These are phyloP conservation scores for Polygonum maritimum DNA, from an alignment of 148 eudicot genomes.

Conservation along the genomic window DNA sequence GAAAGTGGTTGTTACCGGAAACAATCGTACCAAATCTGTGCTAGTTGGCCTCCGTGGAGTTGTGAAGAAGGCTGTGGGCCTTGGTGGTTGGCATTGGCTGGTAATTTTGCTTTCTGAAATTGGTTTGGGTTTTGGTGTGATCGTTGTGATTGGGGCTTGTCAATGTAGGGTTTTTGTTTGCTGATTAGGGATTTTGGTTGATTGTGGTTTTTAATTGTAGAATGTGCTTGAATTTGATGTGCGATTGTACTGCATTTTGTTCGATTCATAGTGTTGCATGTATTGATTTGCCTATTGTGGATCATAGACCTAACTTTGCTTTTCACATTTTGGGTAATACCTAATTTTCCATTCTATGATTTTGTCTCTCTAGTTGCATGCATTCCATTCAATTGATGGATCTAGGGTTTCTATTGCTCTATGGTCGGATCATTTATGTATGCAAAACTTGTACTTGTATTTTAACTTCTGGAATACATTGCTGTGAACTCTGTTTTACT, in stretches of 20 bases:
- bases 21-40: conserved; percentile 68
- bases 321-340: neutral
- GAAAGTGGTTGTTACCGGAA: conserved; percentile 68
- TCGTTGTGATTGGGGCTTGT: neutral
- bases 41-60: conserved; percentile 71
- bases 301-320: neutral
- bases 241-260: neutral
- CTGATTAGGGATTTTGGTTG: neutral
- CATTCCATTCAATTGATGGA: neutral
- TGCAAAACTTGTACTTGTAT: neutral
- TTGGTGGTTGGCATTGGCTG: conserved; percentile 93
- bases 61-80: conserved; percentile 74
- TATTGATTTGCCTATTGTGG: neutral
- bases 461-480: neutral
- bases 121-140: neutral
- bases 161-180: neutral
- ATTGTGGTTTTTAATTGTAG: neutral
- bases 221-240: conserved; percentile 2
- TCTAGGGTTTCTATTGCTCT: neutral
- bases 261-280: neutral
- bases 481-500: neutral
- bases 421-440: neutral
- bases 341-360: neutral
- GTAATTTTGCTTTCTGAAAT: conserved; percentile 17
- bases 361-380: conserved; percentile 3